These are phyloP conservation scores for Paramecium tetraurelia DNA, from an alignment of 73 alveolate species.

Conservation along the genomic window DNA sequence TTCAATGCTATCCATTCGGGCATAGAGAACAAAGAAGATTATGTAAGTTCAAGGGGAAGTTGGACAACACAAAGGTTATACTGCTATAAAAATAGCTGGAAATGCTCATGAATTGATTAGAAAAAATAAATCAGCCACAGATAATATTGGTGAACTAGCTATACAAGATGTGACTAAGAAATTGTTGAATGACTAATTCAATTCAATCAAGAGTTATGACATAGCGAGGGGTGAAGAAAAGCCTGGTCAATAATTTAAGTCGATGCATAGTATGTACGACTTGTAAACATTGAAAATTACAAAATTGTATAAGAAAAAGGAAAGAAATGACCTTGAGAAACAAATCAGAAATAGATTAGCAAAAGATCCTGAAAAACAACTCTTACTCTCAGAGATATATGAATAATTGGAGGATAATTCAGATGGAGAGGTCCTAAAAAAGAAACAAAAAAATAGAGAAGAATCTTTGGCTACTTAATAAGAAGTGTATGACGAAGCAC, in stretches of 20 bases:
- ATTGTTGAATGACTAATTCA: background rate
- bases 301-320: constrained; percentile 16
- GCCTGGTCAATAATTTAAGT: background rate
- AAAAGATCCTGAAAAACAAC: constrained; percentile 26
- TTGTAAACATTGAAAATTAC: constrained; percentile 20
- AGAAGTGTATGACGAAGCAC: background rate
- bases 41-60: constrained; percentile 36
- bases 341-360: background rate
- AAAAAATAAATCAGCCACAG: background rate
- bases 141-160: background rate
- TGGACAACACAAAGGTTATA: background rate
- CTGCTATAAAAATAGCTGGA: background rate
- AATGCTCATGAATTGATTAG: constrained; percentile 13
- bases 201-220: background rate
- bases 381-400: constrained; percentile 1
- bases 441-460: background rate
- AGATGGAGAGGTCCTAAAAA: constrained; percentile 12
- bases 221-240: constrained; percentile 3
- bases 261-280: constrained; percentile 42
- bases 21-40: constrained; percentile 23
- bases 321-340: background rate
- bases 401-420: constrained; percentile 26
- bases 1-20: constrained; percentile 33
- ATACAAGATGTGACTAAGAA: background rate
- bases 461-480: background rate